phyloP scores from a whole-genome alignment of 1,139 yeast species.

The Taphrina communis region DNA sequence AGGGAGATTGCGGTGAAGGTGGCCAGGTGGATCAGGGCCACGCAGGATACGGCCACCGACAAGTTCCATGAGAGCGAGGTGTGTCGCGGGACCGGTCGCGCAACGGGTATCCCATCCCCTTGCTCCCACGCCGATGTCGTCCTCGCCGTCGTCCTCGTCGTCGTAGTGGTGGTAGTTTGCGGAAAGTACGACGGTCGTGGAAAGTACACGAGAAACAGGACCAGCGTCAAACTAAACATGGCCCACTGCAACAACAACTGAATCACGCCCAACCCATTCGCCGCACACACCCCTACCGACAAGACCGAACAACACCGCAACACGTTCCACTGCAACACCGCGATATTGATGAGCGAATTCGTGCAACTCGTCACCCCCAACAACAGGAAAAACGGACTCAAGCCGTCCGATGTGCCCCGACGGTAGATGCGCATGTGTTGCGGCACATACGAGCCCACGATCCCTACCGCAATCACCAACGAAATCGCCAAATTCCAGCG shows the following conservation, averaged over 20 bases:
- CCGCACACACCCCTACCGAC: constrained; percentile 64
- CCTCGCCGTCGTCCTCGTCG: no score
- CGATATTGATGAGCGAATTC: constrained; percentile 71
- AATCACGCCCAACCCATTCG: constrained; percentile 69
- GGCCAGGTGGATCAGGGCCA: constrained; percentile 51
- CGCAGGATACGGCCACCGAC: constrained; percentile 45
- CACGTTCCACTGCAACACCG: constrained; percentile 59
- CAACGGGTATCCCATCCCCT: constrained; percentile 21
- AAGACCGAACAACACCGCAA: constrained; percentile 51
- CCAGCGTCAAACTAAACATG: constrained; percentile 64
- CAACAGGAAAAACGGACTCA: constrained; percentile 73
- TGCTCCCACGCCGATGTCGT: no score
- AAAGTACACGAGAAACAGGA: constrained; percentile 44
- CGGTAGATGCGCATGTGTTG: constrained; percentile 69
- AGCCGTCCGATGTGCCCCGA: constrained; percentile 75
- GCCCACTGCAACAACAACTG: constrained; percentile 73
- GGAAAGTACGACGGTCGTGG: constrained; percentile 41
- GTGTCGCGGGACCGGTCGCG: constrained; percentile 35
- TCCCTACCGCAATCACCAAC: constrained; percentile 65
- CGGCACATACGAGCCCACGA: constrained; percentile 75
- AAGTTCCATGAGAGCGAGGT: constrained; percentile 34
- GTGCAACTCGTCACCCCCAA: constrained; percentile 76
- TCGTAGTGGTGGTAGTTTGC: neutral
- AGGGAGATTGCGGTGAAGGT: constrained; percentile 53
- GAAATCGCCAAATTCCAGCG: constrained; percentile 58